Evolutionary conservation across 2,329 filamentous ascomycete genomes (phyloP).

Genomic region (Fusarium proliferatum): DNA sequence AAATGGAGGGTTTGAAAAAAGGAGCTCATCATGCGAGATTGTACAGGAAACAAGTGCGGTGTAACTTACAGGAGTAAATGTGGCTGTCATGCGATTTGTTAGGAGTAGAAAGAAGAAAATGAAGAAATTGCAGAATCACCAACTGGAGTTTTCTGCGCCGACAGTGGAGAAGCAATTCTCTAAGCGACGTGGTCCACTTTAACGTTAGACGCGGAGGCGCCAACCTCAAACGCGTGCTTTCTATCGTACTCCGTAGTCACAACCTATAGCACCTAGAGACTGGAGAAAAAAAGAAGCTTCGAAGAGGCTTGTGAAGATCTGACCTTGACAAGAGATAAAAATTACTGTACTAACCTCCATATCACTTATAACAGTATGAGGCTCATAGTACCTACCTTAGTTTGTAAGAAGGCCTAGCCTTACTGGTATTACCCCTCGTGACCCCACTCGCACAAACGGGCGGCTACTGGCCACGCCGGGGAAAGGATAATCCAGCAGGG

Average conservation of each 20-base stretch:
- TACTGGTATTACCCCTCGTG: neutral
- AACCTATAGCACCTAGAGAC: neutral
- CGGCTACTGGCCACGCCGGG: neutral
- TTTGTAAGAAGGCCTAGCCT: neutral
- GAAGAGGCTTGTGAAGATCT: neutral
- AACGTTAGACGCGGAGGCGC: conserved; percentile 31
- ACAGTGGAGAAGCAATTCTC: conserved; percentile 12
- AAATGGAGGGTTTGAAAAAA: conserved; percentile 53
- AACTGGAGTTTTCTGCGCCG: conserved; percentile 32
- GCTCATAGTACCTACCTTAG: neutral
- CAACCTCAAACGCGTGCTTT: conserved; percentile 1
- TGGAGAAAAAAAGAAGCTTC: neutral
- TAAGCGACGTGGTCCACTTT: conserved; percentile 28
- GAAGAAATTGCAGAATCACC: conserved; percentile 37
- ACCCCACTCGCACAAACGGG: neutral
- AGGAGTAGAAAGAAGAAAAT: conserved; percentile 23
- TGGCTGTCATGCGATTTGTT: conserved; percentile 2
- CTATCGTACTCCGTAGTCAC: neutral
- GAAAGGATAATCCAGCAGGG: neutral
- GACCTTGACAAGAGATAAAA: neutral
- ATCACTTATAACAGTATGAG: neutral
- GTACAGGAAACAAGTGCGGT: neutral
- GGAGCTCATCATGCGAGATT: conserved; percentile 55
- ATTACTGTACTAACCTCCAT: neutral
- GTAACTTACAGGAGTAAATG: conserved; percentile 19